Conservation (phyloP, 2,329 filamentous ascomycete species). For the Calonectria honghensis region DNA sequence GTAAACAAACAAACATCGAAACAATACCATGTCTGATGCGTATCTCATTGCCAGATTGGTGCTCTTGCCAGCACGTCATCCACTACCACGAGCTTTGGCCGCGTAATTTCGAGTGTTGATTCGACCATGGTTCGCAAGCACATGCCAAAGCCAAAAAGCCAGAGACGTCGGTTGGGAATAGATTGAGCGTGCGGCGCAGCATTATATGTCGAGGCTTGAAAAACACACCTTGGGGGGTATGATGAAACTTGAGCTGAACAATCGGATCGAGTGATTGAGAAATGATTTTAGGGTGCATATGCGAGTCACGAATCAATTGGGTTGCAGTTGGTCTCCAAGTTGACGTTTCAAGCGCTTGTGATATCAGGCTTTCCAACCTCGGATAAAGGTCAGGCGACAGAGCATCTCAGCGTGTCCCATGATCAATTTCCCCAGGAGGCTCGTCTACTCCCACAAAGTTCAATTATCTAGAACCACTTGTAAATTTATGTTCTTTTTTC, state of each 20-base stretch:
- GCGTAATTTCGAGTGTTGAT: background rate
- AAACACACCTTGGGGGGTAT: background rate
- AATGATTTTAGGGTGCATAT: constrained; percentile 22
- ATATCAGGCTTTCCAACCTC: constrained; percentile 6
- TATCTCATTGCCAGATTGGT: background rate
- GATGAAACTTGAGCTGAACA: constrained; percentile 1
- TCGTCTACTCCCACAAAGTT: background rate
- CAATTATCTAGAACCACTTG: background rate
- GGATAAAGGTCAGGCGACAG: constrained; percentile 27
- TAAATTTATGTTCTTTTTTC: background rate
- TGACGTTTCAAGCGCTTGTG: constrained; percentile 8
- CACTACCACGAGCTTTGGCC: background rate
- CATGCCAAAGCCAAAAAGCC: constrained; percentile 20
- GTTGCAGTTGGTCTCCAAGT: constrained; percentile 23
- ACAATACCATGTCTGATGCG: background rate
- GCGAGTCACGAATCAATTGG: constrained; percentile 10
- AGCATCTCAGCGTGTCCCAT: background rate
- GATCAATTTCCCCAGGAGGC: background rate
- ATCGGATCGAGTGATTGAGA: constrained; percentile 7
- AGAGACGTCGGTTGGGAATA: constrained; percentile 1
- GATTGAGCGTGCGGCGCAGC: background rate
- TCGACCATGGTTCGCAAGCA: constrained; percentile 2
- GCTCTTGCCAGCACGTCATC: constrained; percentile 6
- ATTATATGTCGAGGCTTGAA: background rate
- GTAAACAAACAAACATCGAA: constrained; percentile 19